A percentile compares a stretch with the other conserved stretches of the same genome.
Evolutionary conservation across 2,329 filamentous ascomycete species (phyloP).

Genomic region (Ilyonectria destructans): DNA sequence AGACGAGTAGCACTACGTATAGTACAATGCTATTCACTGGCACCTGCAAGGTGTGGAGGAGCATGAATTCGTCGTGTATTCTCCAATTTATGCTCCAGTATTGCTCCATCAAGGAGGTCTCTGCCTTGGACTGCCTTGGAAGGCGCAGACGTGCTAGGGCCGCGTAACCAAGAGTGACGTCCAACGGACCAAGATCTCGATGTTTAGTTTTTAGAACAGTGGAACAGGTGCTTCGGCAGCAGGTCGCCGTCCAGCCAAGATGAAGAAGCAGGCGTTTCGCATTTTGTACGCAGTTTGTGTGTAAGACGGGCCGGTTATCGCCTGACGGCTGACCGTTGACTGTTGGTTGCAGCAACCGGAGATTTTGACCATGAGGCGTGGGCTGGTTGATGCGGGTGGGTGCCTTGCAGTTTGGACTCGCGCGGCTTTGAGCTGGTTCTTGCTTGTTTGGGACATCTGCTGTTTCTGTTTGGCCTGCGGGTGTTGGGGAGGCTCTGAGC

Average conservation of each 20-base stretch:
- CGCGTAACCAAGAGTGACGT: conserved; percentile 33
- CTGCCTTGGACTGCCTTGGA: conserved; percentile 20
- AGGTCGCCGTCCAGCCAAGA: not conserved
- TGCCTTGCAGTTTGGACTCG: conserved; percentile 38
- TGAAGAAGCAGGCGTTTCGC: not conserved
- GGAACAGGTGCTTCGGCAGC: conserved; percentile 39
- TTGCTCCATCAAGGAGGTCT: conserved; percentile 13
- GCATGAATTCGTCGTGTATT: conserved; percentile 43
- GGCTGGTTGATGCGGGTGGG: conserved; percentile 31
- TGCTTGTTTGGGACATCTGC: conserved; percentile 33
- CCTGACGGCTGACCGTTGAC: conserved; percentile 6
- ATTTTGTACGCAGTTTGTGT: conserved; percentile 29
- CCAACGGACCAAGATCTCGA: conserved; percentile 43
- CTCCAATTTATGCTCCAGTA: conserved; percentile 37
- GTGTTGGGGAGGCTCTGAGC: conserved; percentile 6
- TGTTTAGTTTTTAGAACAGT: conserved; percentile 19
- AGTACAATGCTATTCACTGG: not conserved
- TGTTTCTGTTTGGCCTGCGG: conserved; percentile 28
- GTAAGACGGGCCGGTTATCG: conserved; percentile 46
- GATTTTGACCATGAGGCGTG: conserved; percentile 22
- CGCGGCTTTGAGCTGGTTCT: conserved; percentile 24
- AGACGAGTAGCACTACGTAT: not conserved
- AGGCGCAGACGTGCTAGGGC: conserved; percentile 5
- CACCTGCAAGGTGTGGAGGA: conserved; percentile 39
- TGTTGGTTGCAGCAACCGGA: not conserved